Base-by-base conservation (phyloP, 805 yeast species). In the Saccharomycopsis selenospora region DNA sequence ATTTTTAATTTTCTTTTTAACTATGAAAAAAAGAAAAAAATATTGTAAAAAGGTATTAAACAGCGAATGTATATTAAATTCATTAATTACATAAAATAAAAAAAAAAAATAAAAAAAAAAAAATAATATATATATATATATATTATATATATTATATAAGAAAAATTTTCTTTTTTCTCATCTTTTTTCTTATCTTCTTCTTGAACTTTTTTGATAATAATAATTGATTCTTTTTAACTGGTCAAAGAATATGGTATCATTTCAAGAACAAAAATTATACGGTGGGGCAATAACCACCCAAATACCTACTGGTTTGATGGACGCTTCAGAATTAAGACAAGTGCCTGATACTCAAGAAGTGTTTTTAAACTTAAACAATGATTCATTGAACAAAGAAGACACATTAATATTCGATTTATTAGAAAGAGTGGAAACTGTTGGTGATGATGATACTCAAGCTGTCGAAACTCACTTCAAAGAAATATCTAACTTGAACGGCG, bases 291-390 rank as follows among this genome's bases (percentile, higher is more conserved):
- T 89, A 17, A 59, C 71, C 2, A 71, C 79, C 0, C 64, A 63
- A 2, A 50, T 89, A 3, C 95, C 96, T 0, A 49, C 56, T 1
- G 76, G 75, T 0, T 70, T 82, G 43, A 59, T 82, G 1, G 97
- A 93, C 63, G 96, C 89, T 0, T 83, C 95, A 1, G 63, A 69
- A 30, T 61, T 90, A 43, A 69, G 99, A 49, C 86, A 86, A 52
- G 77, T 93, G 2, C 98, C 99, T 0, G 97, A 93, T 59, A 80
- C 89, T 1, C 98, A 93, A 61, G 99, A 91, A 62, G 96, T 91
- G 23, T 93, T 76, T 62, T 78, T 90, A 2, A 73, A 72, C 45
- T 58, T 64, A 11, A 56, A 68, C 4, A 62, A 63, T 5, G 61
- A 61, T 3, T 33, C 26, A 8, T 42, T 53, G 14, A 51, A 52